Evolutionary conservation across 345 rosid genomes (phyloP).

Genomic region (Dipteronia sinensis): DNA sequence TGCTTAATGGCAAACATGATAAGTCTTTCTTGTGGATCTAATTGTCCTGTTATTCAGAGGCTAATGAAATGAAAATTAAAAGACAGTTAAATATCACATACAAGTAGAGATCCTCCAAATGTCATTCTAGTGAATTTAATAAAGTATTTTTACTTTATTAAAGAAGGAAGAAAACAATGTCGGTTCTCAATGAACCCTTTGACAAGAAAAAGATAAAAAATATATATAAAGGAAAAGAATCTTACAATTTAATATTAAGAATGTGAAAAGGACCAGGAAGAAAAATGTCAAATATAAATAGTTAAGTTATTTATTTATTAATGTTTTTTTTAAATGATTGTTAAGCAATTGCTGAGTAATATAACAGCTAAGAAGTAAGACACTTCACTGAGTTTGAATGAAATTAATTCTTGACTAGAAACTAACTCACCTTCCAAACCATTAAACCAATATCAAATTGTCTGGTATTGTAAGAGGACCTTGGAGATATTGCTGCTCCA

Average conservation of each 20-base stretch:
- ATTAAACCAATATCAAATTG: constrained; percentile 86
- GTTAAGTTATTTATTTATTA: background rate
- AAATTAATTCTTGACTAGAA: background rate
- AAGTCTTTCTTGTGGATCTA: background rate
- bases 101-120: background rate
- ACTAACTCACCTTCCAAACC: constrained; percentile 87
- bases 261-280: constrained; percentile 18
- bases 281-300: constrained; percentile 11
- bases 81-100: background rate
- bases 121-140: background rate
- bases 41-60: constrained; percentile 3
- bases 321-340: background rate
- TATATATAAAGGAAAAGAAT: constrained; percentile 17
- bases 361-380: background rate
- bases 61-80: background rate
- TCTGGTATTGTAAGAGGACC: constrained; percentile 76
- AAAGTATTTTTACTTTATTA: constrained; percentile 8
- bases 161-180: constrained; percentile 14
- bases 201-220: constrained; percentile 11
- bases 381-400: background rate
- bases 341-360: background rate
- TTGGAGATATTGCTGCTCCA: constrained; percentile 98
- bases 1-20: constrained; percentile 12
- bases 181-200: constrained; percentile 27
- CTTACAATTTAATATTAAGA: constrained; percentile 22